A percentile compares a stretch with the other conserved stretches of the same genome.
Conservation (phyloP, 176 grass and related monocot genomes). For the Oryza glaberrima region DNA sequence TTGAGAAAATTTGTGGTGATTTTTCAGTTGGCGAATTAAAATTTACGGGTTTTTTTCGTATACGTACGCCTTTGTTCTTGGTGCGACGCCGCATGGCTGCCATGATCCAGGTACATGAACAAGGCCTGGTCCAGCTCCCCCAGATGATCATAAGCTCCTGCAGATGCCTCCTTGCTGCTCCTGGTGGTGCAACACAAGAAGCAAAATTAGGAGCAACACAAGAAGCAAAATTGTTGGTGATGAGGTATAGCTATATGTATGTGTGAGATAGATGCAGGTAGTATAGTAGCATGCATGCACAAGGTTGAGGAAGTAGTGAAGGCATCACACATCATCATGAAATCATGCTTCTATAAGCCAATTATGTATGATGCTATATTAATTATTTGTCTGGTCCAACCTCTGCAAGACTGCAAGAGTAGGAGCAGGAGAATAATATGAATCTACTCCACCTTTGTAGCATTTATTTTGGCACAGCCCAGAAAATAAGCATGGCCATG, state of each 20-base stretch:
- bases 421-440: slow-evolving; percentile 60
- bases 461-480: slow-evolving; percentile 54
- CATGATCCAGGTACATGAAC: slow-evolving; percentile 82
- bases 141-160: slow-evolving; percentile 70
- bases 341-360: slow-evolving; percentile 50
- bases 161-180: slow-evolving; percentile 54
- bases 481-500: slow-evolving; percentile 32
- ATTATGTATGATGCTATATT: slow-evolving; percentile 37
- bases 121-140: slow-evolving; percentile 79
- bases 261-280: not conserved
- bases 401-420: slow-evolving; percentile 37
- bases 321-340: slow-evolving; percentile 43
- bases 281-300: slow-evolving; percentile 18
- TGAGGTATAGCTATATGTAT: not conserved
- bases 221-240: not conserved
- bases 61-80: slow-evolving; percentile 73
- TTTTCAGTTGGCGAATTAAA: not conserved
- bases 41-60: not conserved
- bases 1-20: not conserved
- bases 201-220: too few relatives aligned
- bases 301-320: slow-evolving; percentile 35
- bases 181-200: slow-evolving; percentile 14
- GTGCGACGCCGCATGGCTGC: slow-evolving; percentile 43
- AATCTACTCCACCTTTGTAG: slow-evolving; percentile 42
- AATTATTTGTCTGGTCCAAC: slow-evolving; percentile 51